Base-by-base conservation (phyloP, 345 rosid genomes). In the Limnanthes douglasii region DNA sequence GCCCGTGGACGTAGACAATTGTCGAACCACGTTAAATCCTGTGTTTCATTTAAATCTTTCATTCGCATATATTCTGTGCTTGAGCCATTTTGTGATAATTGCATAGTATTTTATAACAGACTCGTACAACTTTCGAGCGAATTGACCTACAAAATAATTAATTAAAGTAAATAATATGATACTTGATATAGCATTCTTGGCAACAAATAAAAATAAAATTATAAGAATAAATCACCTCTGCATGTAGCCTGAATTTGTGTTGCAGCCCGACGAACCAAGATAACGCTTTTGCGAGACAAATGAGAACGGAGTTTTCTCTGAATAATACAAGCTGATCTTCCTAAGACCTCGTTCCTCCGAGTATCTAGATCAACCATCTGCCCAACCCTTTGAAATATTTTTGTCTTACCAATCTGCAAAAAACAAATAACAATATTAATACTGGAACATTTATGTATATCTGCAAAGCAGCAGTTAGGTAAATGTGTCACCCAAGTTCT, bases 271-370 rank as follows among this genome's bases (percentile, higher is more conserved):
- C 77, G 70, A 16, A 81, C 65, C 55, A 41, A 35, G 48, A 75
- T 48, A 59, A 80, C 84, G 55, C 69, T 81, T 66, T 69, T 63
- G 30, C 78, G 82, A 38, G 80, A 70, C 69, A 92, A 75, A 69
- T 92, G 80, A 31, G 99, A 78, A 34, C 86, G 94, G 22, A 74
- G 65, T 69, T 81, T 85, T 53, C 99, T 75, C 75, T 92, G 96
- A 49, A 92, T 92, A 45, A 81, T 75, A 60, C 76, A 65, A 2
- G 99, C 96, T 15, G 99, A 92, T 75, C 83, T 80, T 66, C 64
- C 59, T 15, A 59, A 48, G 35, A 59, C 54, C 39, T 52, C 59
- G 14, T 58, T 46, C 53, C 64, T 59, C 42, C 56, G 54, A 14
- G 64, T 48, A 42, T 59, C 64, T 48, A 59, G 41, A 32, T 59